Conservation (phyloP, 1,284 basidiomycete genomes). For the Leucoagaricus sp. region DNA sequence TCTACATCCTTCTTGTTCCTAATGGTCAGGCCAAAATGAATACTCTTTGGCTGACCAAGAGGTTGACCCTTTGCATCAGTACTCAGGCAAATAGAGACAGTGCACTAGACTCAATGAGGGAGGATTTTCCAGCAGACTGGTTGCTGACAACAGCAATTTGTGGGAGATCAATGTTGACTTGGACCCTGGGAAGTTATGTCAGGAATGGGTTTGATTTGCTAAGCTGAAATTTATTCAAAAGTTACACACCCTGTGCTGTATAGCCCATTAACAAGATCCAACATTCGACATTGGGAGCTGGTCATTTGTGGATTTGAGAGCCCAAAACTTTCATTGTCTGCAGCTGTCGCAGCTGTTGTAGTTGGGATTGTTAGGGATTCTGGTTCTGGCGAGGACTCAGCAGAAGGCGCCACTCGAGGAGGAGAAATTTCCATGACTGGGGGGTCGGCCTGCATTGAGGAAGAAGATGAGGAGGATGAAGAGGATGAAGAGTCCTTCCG, state of each 20-base stretch:
- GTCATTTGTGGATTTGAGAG: constrained; percentile 44
- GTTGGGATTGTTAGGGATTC: too few species aligned
- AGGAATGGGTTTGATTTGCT: neutral
- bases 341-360: too few species aligned
- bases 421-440: too few species aligned
- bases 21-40: constrained; percentile 56
- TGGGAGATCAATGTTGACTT: constrained; percentile 68
- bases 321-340: too few species aligned
- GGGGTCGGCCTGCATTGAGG: too few species aligned
- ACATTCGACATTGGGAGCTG: constrained; percentile 40
- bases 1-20: constrained; percentile 56
- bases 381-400: too few species aligned
- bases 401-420: too few species aligned
- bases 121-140: constrained; percentile 74
- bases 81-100: constrained; percentile 55
- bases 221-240: neutral
- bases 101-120: constrained; percentile 70
- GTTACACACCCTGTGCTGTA: constrained; percentile 54
- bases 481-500: too few species aligned
- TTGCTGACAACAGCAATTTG: constrained; percentile 70
- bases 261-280: constrained; percentile 54
- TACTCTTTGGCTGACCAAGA: constrained; percentile 40
- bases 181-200: constrained; percentile 41
- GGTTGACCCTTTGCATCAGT: constrained; percentile 46
- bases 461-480: too few species aligned